Evolutionary conservation across 2,329 filamentous ascomycete genomes (phyloP), one percentile per base, ranked within the genome.

Genomic region (Ascomycota sp.): DNA sequence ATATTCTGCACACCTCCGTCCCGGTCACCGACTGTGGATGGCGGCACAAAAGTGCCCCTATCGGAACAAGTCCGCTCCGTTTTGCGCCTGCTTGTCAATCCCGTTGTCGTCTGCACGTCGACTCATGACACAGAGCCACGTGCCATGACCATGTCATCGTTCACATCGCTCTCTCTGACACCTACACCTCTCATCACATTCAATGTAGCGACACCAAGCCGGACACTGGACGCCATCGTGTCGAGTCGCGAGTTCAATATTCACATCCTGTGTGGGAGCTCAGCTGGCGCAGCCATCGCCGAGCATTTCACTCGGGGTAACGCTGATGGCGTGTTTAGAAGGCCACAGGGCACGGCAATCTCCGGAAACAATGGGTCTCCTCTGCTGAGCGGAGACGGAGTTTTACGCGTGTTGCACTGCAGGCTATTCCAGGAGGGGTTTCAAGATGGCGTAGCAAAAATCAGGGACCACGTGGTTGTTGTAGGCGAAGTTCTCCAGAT

Each of bases 111-210:
- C 9, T 64, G 64, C 44, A 69, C 66, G 16, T 52, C 63, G 16
- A 47, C 52, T n/a, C 47, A 53, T 27, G 40, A 46, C 26, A 16
- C 48, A 38, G 35, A 43, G 29, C 45, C 59, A 6, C 56, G 60
- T 26, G 67, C 59, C 32, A 66, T 72, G 59, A 71, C 68, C 26
- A 66, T 70, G 55, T 71, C 68, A 6, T 70, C 66, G 2, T 62
- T 72, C 39, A 66, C 66, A 2, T 68, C 65, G 0, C 49, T 72
- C 24, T 58, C 62, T 11, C 54, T 71, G 12, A 41, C 45, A n/a
- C 66, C 66, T 0, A 55, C 50, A 24, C 66, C 66, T 1, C 51
- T 65, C 9, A 49, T 72, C 6, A 62, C 59, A 0, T 71, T 72
- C 54, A 72, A 72, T 50, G 56, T 72, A 33, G 58, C 58, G 21